phyloP scores from a whole-genome alignment of 2,329 filamentous ascomycete genomes.

The Diaporthe sp. region DNA sequence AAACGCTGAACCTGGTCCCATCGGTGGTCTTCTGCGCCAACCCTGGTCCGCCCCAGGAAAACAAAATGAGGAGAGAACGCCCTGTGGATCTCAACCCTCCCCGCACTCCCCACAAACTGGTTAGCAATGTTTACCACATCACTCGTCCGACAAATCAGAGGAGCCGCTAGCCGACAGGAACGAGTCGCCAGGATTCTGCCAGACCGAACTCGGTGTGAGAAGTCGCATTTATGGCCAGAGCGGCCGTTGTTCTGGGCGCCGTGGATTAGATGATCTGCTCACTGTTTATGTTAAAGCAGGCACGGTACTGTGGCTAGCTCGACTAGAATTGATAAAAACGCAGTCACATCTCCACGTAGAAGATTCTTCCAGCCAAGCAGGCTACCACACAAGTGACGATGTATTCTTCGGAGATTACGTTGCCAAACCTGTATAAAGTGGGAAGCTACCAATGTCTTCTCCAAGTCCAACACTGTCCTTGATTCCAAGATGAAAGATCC shows the following conservation, averaged over 20 bases:
- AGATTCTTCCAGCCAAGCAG: not conserved
- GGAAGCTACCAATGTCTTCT: not conserved
- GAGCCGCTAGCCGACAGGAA: not conserved
- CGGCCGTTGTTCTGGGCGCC: slow-evolving; percentile 15
- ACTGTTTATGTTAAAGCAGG: not conserved
- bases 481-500: not conserved
- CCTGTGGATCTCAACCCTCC: not conserved
- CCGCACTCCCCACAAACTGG: slow-evolving; percentile 5
- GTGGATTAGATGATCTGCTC: not conserved
- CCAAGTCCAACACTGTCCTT: not conserved
- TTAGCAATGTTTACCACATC: slow-evolving; percentile 14
- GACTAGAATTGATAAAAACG: not conserved
- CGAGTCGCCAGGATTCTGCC: not conserved
- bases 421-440: not conserved
- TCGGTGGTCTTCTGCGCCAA: not conserved
- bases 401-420: not conserved
- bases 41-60: slow-evolving; percentile 17
- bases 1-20: not conserved
- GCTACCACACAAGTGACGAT: not conserved
- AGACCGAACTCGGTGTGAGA: not conserved
- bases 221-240: not conserved
- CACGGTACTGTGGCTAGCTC: not conserved
- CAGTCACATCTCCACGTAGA: not conserved
- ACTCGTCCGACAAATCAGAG: not conserved
- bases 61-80: slow-evolving; percentile 29